Evolutionary conservation across 1,284 basidiomycete genomes (phyloP).

Genomic region (Cutaneotrichosporon spelunceum): DNA sequence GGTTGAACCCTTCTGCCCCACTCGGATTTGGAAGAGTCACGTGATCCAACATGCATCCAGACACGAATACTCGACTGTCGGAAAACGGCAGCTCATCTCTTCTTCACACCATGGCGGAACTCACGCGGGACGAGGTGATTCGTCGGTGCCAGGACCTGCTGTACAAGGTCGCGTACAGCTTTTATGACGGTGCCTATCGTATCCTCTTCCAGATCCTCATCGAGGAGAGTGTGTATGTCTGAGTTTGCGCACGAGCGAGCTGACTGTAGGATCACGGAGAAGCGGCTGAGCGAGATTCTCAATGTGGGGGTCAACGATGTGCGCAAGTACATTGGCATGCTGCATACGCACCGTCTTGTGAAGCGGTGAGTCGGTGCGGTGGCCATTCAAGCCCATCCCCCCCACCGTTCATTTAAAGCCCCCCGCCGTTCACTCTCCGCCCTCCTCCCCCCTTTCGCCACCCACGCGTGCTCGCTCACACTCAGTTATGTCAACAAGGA

Average conservation of each 20-base stretch:
- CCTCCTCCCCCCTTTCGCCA: neutral
- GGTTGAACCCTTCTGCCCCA: neutral
- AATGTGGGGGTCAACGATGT: conserved; percentile 89
- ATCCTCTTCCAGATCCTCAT: conserved; percentile 91
- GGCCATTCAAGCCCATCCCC: neutral
- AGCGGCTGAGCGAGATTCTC: conserved; percentile 77
- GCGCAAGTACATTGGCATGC: conserved; percentile 81
- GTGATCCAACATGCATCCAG: neutral
- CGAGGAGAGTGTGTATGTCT: conserved; percentile 89
- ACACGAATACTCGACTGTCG: no score
- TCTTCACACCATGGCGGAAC: conserved; percentile 18
- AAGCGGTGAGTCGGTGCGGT: conserved; percentile 71
- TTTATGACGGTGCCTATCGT: conserved; percentile 89
- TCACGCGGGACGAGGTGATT: conserved; percentile 39
- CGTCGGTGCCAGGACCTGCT: conserved; percentile 59
- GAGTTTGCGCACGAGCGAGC: conserved; percentile 24
- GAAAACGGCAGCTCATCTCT: neutral
- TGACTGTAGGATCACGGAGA: conserved; percentile 32
- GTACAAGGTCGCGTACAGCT: conserved; percentile 85
- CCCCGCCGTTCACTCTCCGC: no score
- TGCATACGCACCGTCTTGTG: conserved; percentile 79
- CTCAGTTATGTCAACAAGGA: conserved; percentile 49
- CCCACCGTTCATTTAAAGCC: no score
- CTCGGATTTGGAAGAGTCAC: no score
- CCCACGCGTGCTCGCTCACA: conserved; percentile 5